A percentile compares a stretch with the other conserved stretches of the same genome.
These are phyloP conservation scores for Chlamydomonas eustigma DNA, from an alignment of 139 green algal genomes.

Conservation along the genomic window DNA sequence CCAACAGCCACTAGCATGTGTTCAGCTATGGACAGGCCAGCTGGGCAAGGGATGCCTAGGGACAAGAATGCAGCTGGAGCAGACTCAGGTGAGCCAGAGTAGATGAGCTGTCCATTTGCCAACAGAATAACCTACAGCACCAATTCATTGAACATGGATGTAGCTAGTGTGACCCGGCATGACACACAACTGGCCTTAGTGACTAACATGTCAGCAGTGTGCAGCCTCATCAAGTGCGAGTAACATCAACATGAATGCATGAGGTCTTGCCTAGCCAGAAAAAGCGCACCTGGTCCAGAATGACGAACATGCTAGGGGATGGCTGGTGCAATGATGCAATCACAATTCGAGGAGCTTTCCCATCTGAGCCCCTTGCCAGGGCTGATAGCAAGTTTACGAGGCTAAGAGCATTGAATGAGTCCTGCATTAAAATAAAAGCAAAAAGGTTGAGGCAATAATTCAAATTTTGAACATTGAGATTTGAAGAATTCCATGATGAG, in stretches of 20 bases:
- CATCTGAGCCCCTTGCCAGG: slow-evolving; percentile 9
- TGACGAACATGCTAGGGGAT: slow-evolving; percentile 56
- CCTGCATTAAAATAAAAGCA: neutral
- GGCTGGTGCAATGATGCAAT: slow-evolving; percentile 76
- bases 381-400: slow-evolving; percentile 44
- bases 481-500: too few relatives aligned
- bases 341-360: slow-evolving; percentile 51
- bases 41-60: slow-evolving; percentile 25
- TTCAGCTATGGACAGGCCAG: slow-evolving; percentile 35
- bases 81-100: slow-evolving; percentile 33
- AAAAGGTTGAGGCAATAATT: neutral
- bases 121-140: slow-evolving; percentile 50
- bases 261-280: too few relatives aligned
- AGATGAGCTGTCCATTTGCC: slow-evolving; percentile 52
- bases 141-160: too few relatives aligned
- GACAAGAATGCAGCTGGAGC: slow-evolving; percentile 29
- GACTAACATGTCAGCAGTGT: too few relatives aligned
- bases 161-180: too few relatives aligned
- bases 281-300: slow-evolving; percentile 16
- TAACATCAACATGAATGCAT: too few relatives aligned
- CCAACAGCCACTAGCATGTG: slow-evolving; percentile 26
- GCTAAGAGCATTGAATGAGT: slow-evolving; percentile 49
- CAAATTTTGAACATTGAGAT: neutral
- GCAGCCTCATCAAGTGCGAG: too few relatives aligned
- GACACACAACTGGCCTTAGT: too few relatives aligned